These are phyloP conservation scores for Pythium brassicae DNA, from an alignment of 352 stramenopile species.

Conservation along the genomic window DNA sequence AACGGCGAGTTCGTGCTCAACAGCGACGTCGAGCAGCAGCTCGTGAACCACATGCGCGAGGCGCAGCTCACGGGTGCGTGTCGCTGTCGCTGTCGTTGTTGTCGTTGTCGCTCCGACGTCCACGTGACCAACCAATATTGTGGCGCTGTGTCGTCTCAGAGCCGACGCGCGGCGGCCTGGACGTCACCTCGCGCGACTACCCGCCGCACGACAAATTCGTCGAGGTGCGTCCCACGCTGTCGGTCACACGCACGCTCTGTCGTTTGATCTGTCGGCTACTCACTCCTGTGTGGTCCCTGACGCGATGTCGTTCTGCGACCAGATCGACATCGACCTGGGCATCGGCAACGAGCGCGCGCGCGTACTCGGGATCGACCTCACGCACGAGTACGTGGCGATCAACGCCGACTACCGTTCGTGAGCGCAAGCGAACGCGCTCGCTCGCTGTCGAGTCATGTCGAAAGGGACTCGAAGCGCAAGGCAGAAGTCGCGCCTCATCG, in stretches of 20 bases:
- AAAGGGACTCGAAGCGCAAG: too few species aligned
- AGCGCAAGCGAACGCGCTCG: not conserved
- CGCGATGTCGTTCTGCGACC: not conserved
- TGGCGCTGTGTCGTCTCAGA: constrained; percentile 18
- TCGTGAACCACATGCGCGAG: constrained; percentile 94
- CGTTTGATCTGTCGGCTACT: not conserved
- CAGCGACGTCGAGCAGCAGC: constrained; percentile 89
- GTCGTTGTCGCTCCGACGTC: too few species aligned
- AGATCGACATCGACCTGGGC: constrained; percentile 94
- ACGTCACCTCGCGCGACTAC: constrained; percentile 84
- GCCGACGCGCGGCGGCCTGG: constrained; percentile 65
- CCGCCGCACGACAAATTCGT: constrained; percentile 95
- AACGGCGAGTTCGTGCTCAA: constrained; percentile 93
- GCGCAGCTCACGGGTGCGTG: constrained; percentile 77
- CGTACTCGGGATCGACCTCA: constrained; percentile 97
- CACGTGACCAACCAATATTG: too few species aligned
- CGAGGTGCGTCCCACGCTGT: constrained; percentile 45
- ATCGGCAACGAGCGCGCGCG: constrained; percentile 73
- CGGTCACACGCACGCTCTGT: not conserved
- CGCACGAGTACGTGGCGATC: constrained; percentile 97
- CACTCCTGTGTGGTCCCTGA: not conserved
- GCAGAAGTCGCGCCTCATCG: too few species aligned
- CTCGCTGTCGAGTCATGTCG: not conserved
- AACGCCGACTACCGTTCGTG: constrained; percentile 99
- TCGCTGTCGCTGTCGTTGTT: not conserved